Percentiles rank a stretch among this genome's conserved stretches.
These are phyloP conservation scores for Dryadomyces quercivorus DNA, from an alignment of 2,329 filamentous ascomycete genomes.

Conservation along the genomic window DNA sequence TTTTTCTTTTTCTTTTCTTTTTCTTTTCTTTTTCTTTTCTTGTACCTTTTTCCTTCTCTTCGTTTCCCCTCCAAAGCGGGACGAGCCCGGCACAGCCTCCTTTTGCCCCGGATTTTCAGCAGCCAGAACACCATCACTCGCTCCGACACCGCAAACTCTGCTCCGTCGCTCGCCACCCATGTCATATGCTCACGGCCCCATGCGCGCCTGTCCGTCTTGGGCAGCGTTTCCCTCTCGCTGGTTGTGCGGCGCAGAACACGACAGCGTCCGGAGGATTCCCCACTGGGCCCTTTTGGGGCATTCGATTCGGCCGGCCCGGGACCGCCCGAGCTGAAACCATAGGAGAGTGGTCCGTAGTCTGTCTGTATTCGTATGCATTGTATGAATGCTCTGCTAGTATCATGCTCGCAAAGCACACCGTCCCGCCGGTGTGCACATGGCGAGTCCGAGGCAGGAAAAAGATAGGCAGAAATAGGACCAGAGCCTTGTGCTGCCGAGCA, in stretches of 20 bases:
- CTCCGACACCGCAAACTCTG: background rate
- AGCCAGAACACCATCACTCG: no score
- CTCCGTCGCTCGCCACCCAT: background rate
- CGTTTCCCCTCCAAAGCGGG: background rate
- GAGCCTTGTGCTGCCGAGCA: no score
- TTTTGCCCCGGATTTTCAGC: background rate
- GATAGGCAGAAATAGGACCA: background rate
- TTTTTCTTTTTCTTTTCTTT: background rate
- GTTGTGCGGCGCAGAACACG: no score
- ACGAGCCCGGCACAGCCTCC: background rate
- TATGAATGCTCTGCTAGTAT: no score
- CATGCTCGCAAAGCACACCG: no score
- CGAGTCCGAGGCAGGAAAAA: no score
- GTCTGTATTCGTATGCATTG: no score
- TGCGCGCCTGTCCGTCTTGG: no score
- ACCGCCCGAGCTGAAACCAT: conserved; percentile 1
- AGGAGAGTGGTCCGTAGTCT: background rate
- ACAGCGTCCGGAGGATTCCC: background rate
- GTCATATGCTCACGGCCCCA: no score
- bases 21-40: background rate
- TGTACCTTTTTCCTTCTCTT: background rate
- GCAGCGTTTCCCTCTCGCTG: no score
- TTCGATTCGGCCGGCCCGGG: background rate
- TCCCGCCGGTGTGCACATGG: no score
- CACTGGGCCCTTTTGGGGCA: background rate